phyloP scores from a whole-genome alignment of 2,329 filamentous ascomycete species.

The Pezicula carpinea region DNA sequence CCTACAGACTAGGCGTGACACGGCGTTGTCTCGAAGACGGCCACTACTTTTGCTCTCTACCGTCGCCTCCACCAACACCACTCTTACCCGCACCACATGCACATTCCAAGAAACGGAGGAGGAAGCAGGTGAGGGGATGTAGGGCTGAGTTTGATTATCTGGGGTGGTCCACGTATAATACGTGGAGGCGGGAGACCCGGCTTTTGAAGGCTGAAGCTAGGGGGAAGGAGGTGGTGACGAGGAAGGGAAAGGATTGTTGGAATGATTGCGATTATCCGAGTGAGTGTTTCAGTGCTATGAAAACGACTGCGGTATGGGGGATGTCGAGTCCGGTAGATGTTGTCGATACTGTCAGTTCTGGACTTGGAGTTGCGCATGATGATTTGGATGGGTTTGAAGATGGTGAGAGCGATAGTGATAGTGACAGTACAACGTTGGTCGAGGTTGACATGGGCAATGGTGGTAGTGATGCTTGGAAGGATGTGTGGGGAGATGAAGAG shows the following conservation, averaged over 20 bases:
- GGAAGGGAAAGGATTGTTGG: constrained; percentile 11
- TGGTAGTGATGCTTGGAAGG: not conserved
- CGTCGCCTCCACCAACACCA: constrained; percentile 3
- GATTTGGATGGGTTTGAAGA: not conserved
- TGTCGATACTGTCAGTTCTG: not conserved
- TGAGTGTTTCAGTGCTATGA: constrained; percentile 8
- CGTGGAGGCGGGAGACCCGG: constrained; percentile 11
- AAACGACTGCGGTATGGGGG: not conserved
- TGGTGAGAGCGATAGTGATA: not conserved
- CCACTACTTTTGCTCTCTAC: constrained; percentile 19
- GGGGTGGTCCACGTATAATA: constrained; percentile 12
- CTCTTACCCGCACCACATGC: not conserved
- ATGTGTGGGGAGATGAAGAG: not conserved
- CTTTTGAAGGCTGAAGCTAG: not conserved
- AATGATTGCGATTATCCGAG: constrained; percentile 17
- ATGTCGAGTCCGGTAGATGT: not conserved
- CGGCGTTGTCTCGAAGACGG: constrained; percentile 30
- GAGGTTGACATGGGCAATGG: not conserved
- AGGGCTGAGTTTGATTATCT: constrained; percentile 16
- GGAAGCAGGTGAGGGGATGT: constrained; percentile 4
- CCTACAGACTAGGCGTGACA: constrained; percentile 30
- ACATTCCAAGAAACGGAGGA: not conserved
- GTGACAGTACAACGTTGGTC: not conserved
- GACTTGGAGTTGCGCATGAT: not conserved
- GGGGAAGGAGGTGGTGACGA: not conserved